A percentile compares a stretch with the other conserved stretches of the same genome.
Evolutionary conservation across 2,329 filamentous ascomycete genomes (phyloP).

Genomic region (Teratosphaeriaceae sp.): DNA sequence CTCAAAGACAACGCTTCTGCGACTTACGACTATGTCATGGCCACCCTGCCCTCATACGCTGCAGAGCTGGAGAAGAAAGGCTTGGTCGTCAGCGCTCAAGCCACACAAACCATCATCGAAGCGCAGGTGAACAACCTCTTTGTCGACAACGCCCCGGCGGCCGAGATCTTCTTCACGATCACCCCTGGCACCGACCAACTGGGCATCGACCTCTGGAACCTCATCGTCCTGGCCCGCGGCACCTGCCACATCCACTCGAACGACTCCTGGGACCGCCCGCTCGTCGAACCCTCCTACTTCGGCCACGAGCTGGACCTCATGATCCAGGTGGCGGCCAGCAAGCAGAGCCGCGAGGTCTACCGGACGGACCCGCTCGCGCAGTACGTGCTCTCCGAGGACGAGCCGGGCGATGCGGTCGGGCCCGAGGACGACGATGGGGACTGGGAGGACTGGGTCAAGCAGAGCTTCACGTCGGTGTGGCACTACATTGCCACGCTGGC

Average conservation of each 20-base stretch:
- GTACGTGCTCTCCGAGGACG: slow-evolving; percentile 23
- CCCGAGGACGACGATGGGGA: slow-evolving; percentile 10
- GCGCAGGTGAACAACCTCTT: slow-evolving; percentile 23
- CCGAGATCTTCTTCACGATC: slow-evolving; percentile 34
- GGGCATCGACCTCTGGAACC: slow-evolving; percentile 34
- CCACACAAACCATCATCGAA: slow-evolving; percentile 15
- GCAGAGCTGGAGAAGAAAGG: slow-evolving; percentile 10
- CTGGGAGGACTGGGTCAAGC: slow-evolving; percentile 22
- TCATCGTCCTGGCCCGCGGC: slow-evolving; percentile 22
- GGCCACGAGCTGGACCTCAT: slow-evolving; percentile 33
- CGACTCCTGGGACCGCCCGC: slow-evolving; percentile 28
- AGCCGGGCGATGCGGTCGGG: slow-evolving; percentile 16
- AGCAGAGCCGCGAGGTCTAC: slow-evolving; percentile 27
- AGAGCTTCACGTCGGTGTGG: slow-evolving; percentile 21
- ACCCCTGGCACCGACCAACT: slow-evolving; percentile 21
- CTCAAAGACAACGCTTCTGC: slow-evolving; percentile 25
- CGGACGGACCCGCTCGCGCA: slow-evolving; percentile 18
- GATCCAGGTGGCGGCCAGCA: slow-evolving; percentile 29
- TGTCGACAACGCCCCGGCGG: slow-evolving; percentile 16
- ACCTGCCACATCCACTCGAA: slow-evolving; percentile 16
- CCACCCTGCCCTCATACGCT: slow-evolving; percentile 27
- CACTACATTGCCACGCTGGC: slow-evolving; percentile 24
- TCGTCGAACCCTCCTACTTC: slow-evolving; percentile 39
- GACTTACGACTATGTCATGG: slow-evolving; percentile 20
- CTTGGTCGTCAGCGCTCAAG: slow-evolving; percentile 17